phyloP scores from a whole-genome alignment of 2,329 filamentous ascomycete species.

The Diaporthe eres region DNA sequence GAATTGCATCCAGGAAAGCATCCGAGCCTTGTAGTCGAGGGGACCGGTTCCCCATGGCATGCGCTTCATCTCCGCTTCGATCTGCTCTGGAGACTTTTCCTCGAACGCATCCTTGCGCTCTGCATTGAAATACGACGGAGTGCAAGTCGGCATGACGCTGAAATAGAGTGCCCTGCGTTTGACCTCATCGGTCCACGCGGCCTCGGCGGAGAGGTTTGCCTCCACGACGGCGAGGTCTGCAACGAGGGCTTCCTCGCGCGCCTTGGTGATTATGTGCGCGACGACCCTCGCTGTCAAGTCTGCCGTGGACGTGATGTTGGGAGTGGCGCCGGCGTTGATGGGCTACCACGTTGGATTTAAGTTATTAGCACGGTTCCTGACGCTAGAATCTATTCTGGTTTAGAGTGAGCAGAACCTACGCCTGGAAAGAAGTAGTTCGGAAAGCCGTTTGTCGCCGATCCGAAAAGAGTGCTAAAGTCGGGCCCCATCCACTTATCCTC shows the following conservation, averaged over 20 bases:
- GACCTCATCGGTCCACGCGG: not conserved
- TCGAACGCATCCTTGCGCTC: not conserved
- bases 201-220: not conserved
- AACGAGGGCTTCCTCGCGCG: not conserved
- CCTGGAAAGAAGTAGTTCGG: not conserved
- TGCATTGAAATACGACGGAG: not conserved
- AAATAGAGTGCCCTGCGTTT: slow-evolving; percentile 8
- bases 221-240: not conserved
- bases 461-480: not conserved
- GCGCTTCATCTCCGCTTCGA: not conserved
- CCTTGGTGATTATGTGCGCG: not conserved
- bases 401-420: not conserved
- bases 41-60: not conserved
- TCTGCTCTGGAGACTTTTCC: not conserved
- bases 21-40: not conserved
- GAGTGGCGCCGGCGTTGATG: not conserved
- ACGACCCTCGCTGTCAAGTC: not conserved
- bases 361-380: not conserved
- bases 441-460: not conserved
- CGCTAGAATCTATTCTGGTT: too few species aligned
- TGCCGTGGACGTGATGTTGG: not conserved
- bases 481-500: slow-evolving; percentile 2
- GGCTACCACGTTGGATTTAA: not conserved
- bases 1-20: slow-evolving; percentile 1
- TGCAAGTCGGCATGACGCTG: slow-evolving; percentile 4